Evolutionary conservation across 106 monocot species (phyloP).

Genomic region (Dioscorea alata): DNA sequence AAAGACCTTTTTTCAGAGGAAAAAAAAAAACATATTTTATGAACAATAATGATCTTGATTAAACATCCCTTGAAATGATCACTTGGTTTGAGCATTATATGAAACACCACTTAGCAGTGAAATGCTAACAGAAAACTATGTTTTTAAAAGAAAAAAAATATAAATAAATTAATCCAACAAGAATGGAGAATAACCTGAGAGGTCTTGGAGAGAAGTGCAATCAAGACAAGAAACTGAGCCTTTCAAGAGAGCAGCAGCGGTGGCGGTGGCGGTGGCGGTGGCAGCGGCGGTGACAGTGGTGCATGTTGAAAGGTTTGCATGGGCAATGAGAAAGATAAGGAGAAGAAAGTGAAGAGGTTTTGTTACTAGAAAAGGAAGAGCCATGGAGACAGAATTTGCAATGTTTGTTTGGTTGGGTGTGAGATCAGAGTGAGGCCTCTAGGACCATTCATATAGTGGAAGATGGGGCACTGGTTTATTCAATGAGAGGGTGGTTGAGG

Average conservation of each 20-base stretch:
- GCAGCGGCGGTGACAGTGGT: no score
- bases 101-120: no score
- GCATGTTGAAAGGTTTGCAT: not conserved
- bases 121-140: no score
- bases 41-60: no score
- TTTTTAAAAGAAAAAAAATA: not conserved
- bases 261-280: not conserved
- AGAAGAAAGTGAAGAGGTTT: not conserved
- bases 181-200: constrained; percentile 1
- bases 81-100: no score
- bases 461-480: not conserved
- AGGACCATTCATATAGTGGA: not conserved
- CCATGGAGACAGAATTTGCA: not conserved
- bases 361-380: not conserved
- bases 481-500: constrained; percentile 1
- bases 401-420: not conserved
- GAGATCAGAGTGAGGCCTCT: not conserved
- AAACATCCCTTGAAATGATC: no score
- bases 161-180: not conserved
- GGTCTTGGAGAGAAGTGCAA: not conserved
- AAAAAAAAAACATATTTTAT: not conserved
- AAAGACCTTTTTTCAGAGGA: no score
- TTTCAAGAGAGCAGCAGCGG: not conserved
- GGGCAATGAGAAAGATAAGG: not conserved
- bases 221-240: constrained; percentile 5